phyloP scores from a whole-genome alignment of 345 rosid species.

The Odontarrhena argentea region DNA sequence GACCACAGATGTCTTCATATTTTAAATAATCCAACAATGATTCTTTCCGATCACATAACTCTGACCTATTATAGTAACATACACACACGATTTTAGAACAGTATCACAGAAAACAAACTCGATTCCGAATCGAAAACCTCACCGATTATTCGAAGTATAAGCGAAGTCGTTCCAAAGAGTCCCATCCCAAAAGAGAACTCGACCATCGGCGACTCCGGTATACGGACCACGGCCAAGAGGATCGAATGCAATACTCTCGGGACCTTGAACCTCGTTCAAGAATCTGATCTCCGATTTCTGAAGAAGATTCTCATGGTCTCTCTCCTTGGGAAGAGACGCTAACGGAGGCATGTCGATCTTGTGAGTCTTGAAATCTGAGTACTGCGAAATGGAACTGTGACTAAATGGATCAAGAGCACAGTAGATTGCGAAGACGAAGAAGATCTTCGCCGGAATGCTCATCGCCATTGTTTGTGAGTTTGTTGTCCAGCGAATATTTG shows the following conservation, averaged over 20 bases:
- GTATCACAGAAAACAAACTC: not conserved
- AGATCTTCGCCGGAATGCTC: constrained; percentile 30
- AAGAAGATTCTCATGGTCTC: constrained; percentile 58
- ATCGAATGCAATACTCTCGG: constrained; percentile 45
- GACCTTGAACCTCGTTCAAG: constrained; percentile 60
- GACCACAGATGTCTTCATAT: constrained; percentile 86
- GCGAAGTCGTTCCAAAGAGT: constrained; percentile 40
- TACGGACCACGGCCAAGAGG: constrained; percentile 42
- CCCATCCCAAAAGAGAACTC: constrained; percentile 40
- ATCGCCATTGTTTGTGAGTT: constrained; percentile 21
- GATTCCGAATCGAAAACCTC: constrained; percentile 5
- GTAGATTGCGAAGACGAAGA: constrained; percentile 65
- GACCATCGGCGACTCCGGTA: constrained; percentile 45
- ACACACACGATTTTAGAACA: not conserved
- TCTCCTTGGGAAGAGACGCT: constrained; percentile 57
- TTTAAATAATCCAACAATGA: constrained; percentile 60
- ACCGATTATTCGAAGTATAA: constrained; percentile 37
- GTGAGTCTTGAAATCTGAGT: constrained; percentile 60
- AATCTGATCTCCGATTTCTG: constrained; percentile 74
- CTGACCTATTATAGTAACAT: constrained; percentile 53
- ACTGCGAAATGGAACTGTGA: constrained; percentile 64
- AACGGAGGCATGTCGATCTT: constrained; percentile 59
- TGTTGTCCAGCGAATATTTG: not conserved
- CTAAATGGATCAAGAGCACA: constrained; percentile 82
- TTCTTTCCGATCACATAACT: constrained; percentile 61